A percentile compares a stretch with the other conserved stretches of the same genome.
Evolutionary conservation across 495 filamentous ascomycete species (phyloP).

Genomic region (Clohesyomyces aquaticus): DNA sequence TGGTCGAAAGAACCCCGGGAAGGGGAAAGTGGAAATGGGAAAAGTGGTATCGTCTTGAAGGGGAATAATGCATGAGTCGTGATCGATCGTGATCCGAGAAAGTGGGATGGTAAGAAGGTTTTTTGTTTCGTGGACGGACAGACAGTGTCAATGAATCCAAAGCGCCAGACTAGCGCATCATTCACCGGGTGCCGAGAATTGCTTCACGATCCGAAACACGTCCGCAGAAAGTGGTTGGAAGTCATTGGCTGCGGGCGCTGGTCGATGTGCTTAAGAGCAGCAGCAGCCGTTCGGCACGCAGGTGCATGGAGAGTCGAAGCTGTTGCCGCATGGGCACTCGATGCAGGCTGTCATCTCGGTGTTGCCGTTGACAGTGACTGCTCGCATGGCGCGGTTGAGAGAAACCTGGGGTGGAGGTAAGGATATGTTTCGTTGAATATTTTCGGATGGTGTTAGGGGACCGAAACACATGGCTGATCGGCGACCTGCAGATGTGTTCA

Average conservation of each 20-base stretch:
- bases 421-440: neutral
- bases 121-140: too few relatives aligned
- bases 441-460: neutral
- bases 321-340: slow-evolving; percentile 27
- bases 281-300: slow-evolving; percentile 32
- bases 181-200: too few relatives aligned
- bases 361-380: slow-evolving; percentile 11
- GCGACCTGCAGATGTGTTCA: slow-evolving; percentile 6
- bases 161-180: too few relatives aligned
- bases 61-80: neutral
- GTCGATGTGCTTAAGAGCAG: slow-evolving; percentile 7
- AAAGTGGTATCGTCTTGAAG: slow-evolving; percentile 1
- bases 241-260: neutral
- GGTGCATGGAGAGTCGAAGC: neutral
- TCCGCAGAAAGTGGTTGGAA: too few relatives aligned
- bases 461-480: slow-evolving; percentile 1
- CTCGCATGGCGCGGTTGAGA: slow-evolving; percentile 15
- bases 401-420: slow-evolving; percentile 12
- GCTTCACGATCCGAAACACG: too few relatives aligned
- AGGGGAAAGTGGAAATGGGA: neutral
- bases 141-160: too few relatives aligned
- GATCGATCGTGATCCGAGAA: neutral
- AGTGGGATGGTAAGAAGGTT: too few relatives aligned
- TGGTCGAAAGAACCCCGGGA: too few relatives aligned
- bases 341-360: slow-evolving; percentile 10